Conservation (phyloP, 2,329 filamentous ascomycete genomes). For the Graphium sp. region DNA sequence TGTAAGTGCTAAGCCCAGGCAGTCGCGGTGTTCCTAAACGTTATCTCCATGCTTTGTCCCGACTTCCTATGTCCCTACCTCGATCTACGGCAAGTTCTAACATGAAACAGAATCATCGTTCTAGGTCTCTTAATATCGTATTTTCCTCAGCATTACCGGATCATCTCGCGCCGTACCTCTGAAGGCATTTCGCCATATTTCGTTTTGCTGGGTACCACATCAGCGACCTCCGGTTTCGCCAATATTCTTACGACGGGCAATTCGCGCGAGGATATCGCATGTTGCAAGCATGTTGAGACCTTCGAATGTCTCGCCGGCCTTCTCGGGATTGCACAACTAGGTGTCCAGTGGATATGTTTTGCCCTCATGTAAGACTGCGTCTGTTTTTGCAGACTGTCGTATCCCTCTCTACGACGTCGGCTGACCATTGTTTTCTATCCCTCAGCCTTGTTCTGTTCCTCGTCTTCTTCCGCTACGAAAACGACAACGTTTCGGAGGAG, state of each 20-base stretch:
- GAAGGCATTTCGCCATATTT: slow-evolving; percentile 95
- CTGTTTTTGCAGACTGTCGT: too few relatives aligned
- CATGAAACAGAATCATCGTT: slow-evolving; percentile 49
- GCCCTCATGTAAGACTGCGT: slow-evolving; percentile 57
- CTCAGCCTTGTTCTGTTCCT: slow-evolving; percentile 87
- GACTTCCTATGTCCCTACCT: background rate
- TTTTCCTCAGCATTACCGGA: slow-evolving; percentile 84
- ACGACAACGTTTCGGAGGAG: slow-evolving; percentile 27
- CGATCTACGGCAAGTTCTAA: slow-evolving; percentile 2
- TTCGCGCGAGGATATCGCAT: slow-evolving; percentile 67
- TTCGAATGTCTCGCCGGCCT: slow-evolving; percentile 76
- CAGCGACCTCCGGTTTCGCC: slow-evolving; percentile 72
- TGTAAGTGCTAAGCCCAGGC: slow-evolving; percentile 5
- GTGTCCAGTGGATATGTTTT: slow-evolving; percentile 84
- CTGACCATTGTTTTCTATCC: background rate
- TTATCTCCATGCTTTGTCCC: background rate
- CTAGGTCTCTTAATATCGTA: slow-evolving; percentile 85
- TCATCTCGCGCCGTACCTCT: slow-evolving; percentile 69
- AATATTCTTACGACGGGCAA: slow-evolving; percentile 84
- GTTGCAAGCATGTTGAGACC: slow-evolving; percentile 65
- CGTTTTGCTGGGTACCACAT: slow-evolving; percentile 82
- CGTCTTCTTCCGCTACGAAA: slow-evolving; percentile 69
- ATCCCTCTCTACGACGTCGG: background rate
- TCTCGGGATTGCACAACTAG: slow-evolving; percentile 80
- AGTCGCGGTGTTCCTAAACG: background rate